Percentiles rank a stretch among this genome's conserved stretches.
These are phyloP conservation scores for Athelia psychrophila DNA, from an alignment of 1,284 basidiomycete species.

Conservation along the genomic window DNA sequence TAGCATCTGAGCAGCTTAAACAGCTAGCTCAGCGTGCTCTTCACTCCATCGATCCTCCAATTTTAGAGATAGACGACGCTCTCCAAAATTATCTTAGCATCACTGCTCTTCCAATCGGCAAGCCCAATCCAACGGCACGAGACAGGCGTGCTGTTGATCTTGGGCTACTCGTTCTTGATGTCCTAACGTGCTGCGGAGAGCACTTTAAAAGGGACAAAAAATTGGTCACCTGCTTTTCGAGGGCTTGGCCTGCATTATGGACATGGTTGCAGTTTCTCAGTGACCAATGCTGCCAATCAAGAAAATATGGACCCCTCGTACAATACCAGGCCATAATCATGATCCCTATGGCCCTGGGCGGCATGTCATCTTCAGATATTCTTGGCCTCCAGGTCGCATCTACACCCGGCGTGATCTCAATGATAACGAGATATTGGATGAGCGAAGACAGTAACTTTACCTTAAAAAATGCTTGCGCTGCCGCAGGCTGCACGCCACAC, in stretches of 20 bases:
- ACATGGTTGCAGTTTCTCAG: background rate
- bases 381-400: background rate
- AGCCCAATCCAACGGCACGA: too few species aligned
- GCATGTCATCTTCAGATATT: background rate
- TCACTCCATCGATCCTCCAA: too few species aligned
- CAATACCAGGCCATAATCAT: background rate
- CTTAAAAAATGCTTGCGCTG: background rate
- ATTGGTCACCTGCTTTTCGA: background rate
- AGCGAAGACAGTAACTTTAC: background rate
- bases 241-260: background rate
- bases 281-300: background rate
- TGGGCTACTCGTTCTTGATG: background rate
- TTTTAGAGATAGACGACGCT: too few species aligned
- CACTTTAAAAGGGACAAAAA: background rate
- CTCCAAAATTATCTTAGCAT: too few species aligned
- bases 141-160: too few species aligned
- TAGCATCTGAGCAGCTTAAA: too few species aligned
- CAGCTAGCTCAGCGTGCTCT: too few species aligned
- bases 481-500: background rate
- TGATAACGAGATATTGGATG: background rate
- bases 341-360: background rate
- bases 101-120: too few species aligned
- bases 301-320: background rate
- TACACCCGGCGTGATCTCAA: background rate
- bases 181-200: background rate